Evolutionary conservation across 106 monocot genomes (phyloP).

Genomic region (Dioscorea alata): DNA sequence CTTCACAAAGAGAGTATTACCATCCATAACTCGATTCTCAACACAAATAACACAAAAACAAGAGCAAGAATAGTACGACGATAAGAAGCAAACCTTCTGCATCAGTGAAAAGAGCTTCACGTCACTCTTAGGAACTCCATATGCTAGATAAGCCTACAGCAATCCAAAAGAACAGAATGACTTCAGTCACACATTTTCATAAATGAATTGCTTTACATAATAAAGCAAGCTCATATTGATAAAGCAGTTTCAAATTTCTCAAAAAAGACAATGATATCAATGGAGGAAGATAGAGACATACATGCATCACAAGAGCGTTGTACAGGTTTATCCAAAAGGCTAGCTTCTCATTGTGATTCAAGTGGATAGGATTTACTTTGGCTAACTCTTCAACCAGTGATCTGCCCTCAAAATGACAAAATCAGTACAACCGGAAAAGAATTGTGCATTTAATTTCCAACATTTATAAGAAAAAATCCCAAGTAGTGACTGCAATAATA

Average conservation of each 20-base stretch:
- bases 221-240: too few relatives aligned
- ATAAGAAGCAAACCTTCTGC: slow-evolving; percentile 64
- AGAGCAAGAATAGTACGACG: too few relatives aligned
- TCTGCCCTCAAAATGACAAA: slow-evolving; percentile 21
- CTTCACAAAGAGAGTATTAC: too few relatives aligned
- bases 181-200: not conserved
- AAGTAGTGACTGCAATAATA: not conserved
- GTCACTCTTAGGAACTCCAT: slow-evolving; percentile 82
- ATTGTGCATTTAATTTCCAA: not conserved
- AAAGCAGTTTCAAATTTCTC: too few relatives aligned
- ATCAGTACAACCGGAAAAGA: not conserved
- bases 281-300: slow-evolving; percentile 16
- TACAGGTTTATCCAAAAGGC: slow-evolving; percentile 96
- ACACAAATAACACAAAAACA: too few relatives aligned
- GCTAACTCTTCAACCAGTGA: slow-evolving; percentile 70
- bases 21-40: too few relatives aligned
- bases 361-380: slow-evolving; percentile 69
- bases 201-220: not conserved
- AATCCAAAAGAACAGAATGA: slow-evolving; percentile 10
- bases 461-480: not conserved
- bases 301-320: slow-evolving; percentile 95
- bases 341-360: slow-evolving; percentile 54
- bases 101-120: slow-evolving; percentile 78
- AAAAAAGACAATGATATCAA: too few relatives aligned
- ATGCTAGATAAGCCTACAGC: slow-evolving; percentile 82